Evolutionary conservation across 192 early-diverging fungal genomes (phyloP).

Genomic region (Coemansia sp.): DNA sequence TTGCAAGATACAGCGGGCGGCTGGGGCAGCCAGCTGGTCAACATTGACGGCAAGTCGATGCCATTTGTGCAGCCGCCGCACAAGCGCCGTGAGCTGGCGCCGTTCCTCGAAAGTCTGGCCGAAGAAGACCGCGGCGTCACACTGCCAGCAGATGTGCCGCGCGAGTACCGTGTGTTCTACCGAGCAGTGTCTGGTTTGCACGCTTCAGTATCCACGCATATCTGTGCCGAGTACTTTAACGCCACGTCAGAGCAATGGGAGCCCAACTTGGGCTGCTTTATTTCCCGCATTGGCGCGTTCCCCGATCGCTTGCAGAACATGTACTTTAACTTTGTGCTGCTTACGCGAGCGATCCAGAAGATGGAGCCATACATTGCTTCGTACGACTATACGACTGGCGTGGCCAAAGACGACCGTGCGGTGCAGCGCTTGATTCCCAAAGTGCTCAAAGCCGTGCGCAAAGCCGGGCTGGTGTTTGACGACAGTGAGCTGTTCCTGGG

Average conservation of each 20-base stretch:
- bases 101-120: constrained; percentile 57
- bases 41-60: constrained; percentile 41
- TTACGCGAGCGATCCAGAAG: constrained; percentile 84
- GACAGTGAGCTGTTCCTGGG: constrained; percentile 83
- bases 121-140: constrained; percentile 55
- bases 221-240: constrained; percentile 93
- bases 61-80: constrained; percentile 58
- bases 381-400: constrained; percentile 76
- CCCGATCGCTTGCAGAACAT: constrained; percentile 94
- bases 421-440: constrained; percentile 40
- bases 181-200: constrained; percentile 73
- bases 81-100: constrained; percentile 48
- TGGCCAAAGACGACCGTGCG: constrained; percentile 56
- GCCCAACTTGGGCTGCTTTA: constrained; percentile 89
- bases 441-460: constrained; percentile 29
- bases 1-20: constrained; percentile 60
- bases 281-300: constrained; percentile 79
- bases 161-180: constrained; percentile 47
- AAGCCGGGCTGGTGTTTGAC: constrained; percentile 76
- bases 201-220: constrained; percentile 95
- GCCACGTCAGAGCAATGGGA: constrained; percentile 87
- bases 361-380: constrained; percentile 70
- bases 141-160: constrained; percentile 48
- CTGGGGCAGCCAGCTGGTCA: constrained; percentile 53
- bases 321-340: constrained; percentile 89